Evolutionary conservation across 768 basidiomycete genomes (phyloP).

Genomic region (Termitomyces sp.): DNA sequence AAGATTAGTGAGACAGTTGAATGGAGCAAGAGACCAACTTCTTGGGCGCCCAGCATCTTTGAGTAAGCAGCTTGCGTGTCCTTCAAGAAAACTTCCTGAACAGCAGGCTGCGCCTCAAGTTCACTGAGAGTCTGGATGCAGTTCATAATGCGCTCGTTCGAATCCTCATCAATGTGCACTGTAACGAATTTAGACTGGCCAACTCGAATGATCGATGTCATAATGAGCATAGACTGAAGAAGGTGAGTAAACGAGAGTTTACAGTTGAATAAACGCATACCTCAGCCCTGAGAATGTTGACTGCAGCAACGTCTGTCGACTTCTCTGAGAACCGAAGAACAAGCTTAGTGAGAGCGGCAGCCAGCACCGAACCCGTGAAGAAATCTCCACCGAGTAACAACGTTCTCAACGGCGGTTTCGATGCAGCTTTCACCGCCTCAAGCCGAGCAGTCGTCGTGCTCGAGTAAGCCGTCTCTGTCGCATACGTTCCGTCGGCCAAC

Average conservation of each 20-base stretch:
- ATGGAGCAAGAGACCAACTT: slow-evolving; percentile 41
- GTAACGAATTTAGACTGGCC: slow-evolving; percentile 95
- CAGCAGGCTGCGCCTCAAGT: slow-evolving; percentile 48
- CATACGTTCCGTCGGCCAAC: slow-evolving; percentile 95
- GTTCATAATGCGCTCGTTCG: slow-evolving; percentile 91
- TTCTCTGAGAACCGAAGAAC: slow-evolving; percentile 72
- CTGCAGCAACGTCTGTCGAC: slow-evolving; percentile 35
- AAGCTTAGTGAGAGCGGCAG: slow-evolving; percentile 85
- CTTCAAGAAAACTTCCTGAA: slow-evolving; percentile 69
- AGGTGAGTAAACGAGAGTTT: background rate
- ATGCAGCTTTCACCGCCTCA: slow-evolving; percentile 80
- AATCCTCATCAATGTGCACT: slow-evolving; percentile 97
- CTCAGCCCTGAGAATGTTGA: slow-evolving; percentile 84
- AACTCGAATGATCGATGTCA: slow-evolving; percentile 95
- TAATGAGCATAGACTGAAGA: slow-evolving; percentile 86
- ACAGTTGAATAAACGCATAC: slow-evolving; percentile 27
- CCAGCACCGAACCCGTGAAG: slow-evolving; percentile 91
- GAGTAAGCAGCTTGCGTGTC: slow-evolving; percentile 91
- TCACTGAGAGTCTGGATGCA: slow-evolving; percentile 93
- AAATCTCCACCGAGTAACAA: slow-evolving; percentile 94
- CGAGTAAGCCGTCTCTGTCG: slow-evolving; percentile 90
- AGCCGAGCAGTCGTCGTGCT: slow-evolving; percentile 54
- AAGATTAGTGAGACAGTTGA: background rate
- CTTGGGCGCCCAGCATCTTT: slow-evolving; percentile 94
- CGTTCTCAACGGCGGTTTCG: slow-evolving; percentile 87